Base-by-base conservation (phyloP, 2,329 filamentous ascomycete genomes). In the Aspergillus sp. region DNA sequence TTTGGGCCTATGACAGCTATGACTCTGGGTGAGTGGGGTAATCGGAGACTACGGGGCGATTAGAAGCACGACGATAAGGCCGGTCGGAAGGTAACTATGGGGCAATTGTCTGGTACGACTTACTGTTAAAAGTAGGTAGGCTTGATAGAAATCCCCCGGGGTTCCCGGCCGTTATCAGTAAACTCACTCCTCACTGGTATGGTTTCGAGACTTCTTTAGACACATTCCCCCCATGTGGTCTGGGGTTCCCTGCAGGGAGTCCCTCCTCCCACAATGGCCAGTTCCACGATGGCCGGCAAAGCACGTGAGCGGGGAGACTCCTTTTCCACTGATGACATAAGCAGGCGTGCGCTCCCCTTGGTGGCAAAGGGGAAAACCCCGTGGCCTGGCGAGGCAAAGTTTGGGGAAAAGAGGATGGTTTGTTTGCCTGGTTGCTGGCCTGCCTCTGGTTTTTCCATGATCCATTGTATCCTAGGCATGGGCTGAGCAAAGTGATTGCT, bases 401-500 rank as follows among this genome's bases (percentile, higher is more conserved):
- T 50, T 50, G 25, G 47, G 25, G 25, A 30, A 13, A 32, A 32
- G 32, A 30, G 47, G 23, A 21, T 54, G 25, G 41, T 44, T 44
- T 17, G 41, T 36, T 36, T 36, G 17, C 36, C 23, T 47, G 17
- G 25, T 50, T 49, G 41, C 41, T 55, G 52, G 42, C 17, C 58
- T 48, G 57, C 23, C 55, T 23, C 30, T 48, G n/a, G 47, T 27
- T 55, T 23, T 19, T 19, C 17, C 25, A n/a, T 32, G 39, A 25
- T 38, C n/a, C 7, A 15, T 13, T 42, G 7, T 6, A 32, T 57
- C 53, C 55, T 48, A 64, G 65, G 62, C 59, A 68, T 65, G 64
- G 59, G 42, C 58, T 56, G 54, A 57, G 41, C 41, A 13, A 15
- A 13, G 50, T 58, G 48, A 52, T 51, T 57, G 21, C 54, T 13